Conservation (phyloP, 2,329 filamentous ascomycete genomes). For the Hymenoscyphus linearis region DNA sequence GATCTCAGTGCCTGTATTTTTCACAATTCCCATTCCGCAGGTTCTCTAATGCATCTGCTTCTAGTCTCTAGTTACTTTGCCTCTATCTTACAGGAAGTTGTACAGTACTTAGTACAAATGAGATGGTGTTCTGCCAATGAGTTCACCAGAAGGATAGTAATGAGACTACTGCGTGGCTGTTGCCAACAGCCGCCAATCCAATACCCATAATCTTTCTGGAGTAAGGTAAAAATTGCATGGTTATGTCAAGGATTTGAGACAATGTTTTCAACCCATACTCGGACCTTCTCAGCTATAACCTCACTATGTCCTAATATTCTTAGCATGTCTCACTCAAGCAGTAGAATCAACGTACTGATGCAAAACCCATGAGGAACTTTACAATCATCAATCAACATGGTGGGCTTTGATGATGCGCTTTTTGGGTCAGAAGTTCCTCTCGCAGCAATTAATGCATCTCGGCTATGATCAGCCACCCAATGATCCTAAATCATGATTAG, state of each 20-base stretch:
- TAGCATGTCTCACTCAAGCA: not conserved
- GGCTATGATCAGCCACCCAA: constrained; percentile 53
- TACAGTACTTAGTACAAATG: too few relatives aligned
- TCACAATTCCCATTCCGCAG: too few relatives aligned
- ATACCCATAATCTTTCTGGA: too few relatives aligned
- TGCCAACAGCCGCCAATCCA: too few relatives aligned
- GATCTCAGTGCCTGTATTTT: too few relatives aligned
- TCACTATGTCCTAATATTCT: constrained; percentile 41
- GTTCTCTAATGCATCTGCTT: too few relatives aligned
- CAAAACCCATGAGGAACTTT: constrained; percentile 58
- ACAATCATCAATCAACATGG: constrained; percentile 50
- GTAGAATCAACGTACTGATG: constrained; percentile 38
- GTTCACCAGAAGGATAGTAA: too few relatives aligned
- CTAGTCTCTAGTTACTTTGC: too few relatives aligned
- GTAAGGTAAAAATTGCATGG: not conserved
- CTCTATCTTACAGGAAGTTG: too few relatives aligned
- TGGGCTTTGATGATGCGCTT: constrained; percentile 35
- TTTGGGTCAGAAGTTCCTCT: constrained; percentile 30
- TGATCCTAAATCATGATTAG: constrained; percentile 40
- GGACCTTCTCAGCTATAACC: constrained; percentile 43
- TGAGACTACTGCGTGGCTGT: too few relatives aligned
- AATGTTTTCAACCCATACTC: constrained; percentile 31
- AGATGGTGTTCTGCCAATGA: too few relatives aligned
- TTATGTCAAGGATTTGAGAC: constrained; percentile 4
- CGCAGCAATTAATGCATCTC: constrained; percentile 50